phyloP scores from a whole-genome alignment of 345 rosid species.

The Pistacia vera region DNA sequence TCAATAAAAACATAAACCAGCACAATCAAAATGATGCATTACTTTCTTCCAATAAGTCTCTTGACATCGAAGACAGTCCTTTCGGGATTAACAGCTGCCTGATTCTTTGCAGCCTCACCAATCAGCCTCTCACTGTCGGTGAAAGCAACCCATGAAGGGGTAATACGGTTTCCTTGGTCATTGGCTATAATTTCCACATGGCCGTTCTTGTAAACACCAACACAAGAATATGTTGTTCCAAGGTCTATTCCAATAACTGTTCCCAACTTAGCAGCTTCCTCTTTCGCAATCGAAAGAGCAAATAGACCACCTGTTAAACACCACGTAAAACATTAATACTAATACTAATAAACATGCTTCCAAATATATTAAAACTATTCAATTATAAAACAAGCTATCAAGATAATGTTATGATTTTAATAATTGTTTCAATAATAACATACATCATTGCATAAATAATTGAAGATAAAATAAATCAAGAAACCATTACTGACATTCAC shows the following conservation, averaged over 20 bases:
- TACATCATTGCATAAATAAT: no score
- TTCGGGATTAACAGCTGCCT: slow-evolving; percentile 86
- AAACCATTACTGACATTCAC: no score
- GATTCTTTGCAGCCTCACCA: slow-evolving; percentile 98
- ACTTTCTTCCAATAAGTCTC: slow-evolving; percentile 96
- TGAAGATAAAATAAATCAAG: no score
- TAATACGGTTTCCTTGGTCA: slow-evolving; percentile 97
- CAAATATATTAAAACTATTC: neutral
- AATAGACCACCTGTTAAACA: slow-evolving; percentile 50
- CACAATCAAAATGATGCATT: slow-evolving; percentile 14
- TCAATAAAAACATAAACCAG: neutral
- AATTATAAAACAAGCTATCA: no score
- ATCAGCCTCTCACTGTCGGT: slow-evolving; percentile 90
- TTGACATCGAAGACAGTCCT: slow-evolving; percentile 93
- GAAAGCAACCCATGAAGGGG: slow-evolving; percentile 98
- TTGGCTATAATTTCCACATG: slow-evolving; percentile 98
- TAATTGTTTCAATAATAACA: neutral
- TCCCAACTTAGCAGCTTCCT: slow-evolving; percentile 81
- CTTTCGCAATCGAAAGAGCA: slow-evolving; percentile 63
- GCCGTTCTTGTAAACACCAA: slow-evolving; percentile 96
- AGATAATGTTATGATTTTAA: no score
- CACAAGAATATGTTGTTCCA: slow-evolving; percentile 96
- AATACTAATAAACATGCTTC: neutral
- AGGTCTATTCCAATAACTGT: slow-evolving; percentile 96
- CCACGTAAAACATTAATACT: neutral